Base-by-base conservation (phyloP, 306 rosid genomes). In the Gleditsia sinensis region DNA sequence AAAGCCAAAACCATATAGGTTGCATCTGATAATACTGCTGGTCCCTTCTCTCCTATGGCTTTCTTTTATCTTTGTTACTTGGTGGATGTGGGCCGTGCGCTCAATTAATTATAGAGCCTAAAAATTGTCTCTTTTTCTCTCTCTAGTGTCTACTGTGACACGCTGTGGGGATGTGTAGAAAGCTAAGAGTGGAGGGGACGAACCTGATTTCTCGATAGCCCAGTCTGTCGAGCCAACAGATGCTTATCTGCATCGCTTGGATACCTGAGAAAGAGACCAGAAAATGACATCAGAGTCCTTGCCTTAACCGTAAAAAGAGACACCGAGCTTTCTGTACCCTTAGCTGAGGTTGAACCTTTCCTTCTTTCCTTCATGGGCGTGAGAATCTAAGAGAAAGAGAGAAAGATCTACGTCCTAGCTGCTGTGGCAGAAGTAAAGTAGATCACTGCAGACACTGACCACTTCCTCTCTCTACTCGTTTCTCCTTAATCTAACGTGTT, bases 241-340 rank as follows among this genome's bases (percentile, higher is more conserved):
- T 91, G 97, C 86, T 91, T 91, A 91, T 91, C 97, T 42, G 97
- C 97, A 75, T 91, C 97, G 80, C 97, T 91, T 60, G 97, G 97
- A 65, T 91, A 91, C 97, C 97, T 91, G 97, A 85, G 92, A 91
- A 85, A 87, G 86, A 83, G 89, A 89, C 89, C 92, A 89, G 86
- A 84, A 88, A 91, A 87, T 83, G 94, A 87, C 92, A 83, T 87
- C 78, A 91, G 77, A 67, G 65, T 77, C 75, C 66, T 82, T 64
- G 25, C 84, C 74, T 62, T 58, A 70, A 64, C 81, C 10, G 86
- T 81, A 81, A 79, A 84, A 80, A 88, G 83, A 86, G 34, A 80
- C 78, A 78, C 55, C 24, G 65, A 76, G 76, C 86, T 82, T 82
- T 90, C 83, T 79, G 81, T 73, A 82, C 75, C 82, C 85, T 75